Evolutionary conservation across 257 asterid species (phyloP), one percentile per base, ranked within the genome.

Genomic region (Capsicum baccatum): DNA sequence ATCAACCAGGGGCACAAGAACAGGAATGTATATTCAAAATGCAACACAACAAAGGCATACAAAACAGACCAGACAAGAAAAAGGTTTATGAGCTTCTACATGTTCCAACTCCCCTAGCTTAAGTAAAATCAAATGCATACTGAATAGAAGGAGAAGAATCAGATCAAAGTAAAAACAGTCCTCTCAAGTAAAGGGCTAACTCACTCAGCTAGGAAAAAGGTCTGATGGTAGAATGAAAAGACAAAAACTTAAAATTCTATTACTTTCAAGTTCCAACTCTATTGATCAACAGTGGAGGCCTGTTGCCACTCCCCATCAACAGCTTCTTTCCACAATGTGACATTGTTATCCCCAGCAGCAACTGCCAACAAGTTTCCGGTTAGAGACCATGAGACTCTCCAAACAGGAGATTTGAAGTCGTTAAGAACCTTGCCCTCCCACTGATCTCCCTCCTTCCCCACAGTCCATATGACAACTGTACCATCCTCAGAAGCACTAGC

Each of bases 361-460:
- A 96, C 98, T 2, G 99, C 98, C 87, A 94, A 88, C 84, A 94
- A 85, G 83, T 96, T 94, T 83, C 98, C 98, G 3, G 98, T 96
- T 83, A 96, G 86, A 64, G 98, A 94, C 98, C 99, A 96, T 3
- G 99, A 96, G n/a, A 95, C 97, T 92, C 98, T 93, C 99, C 99
- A 95, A 81, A 94, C 99, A 4, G 99, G 96, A 17, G 83, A 74
- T 87, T 90, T 88, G 54, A 96, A 96, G 91, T 94, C 98, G 85
- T 91, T 96, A 91, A 96, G 85, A 58, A 93, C 97, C 81, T 89
- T 92, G 26, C 99, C 97, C 79, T 93, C 92, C 97, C 98, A 94
- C 39, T 94, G 97, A 85, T 92, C 97, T 8, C 98, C 97, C 86
- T 94, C 98, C 85, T 92, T 92, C 3, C 90, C 92, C 54, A 88